Conservation (phyloP, 1,284 basidiomycete genomes). For the Cerioporus squamosus region DNA sequence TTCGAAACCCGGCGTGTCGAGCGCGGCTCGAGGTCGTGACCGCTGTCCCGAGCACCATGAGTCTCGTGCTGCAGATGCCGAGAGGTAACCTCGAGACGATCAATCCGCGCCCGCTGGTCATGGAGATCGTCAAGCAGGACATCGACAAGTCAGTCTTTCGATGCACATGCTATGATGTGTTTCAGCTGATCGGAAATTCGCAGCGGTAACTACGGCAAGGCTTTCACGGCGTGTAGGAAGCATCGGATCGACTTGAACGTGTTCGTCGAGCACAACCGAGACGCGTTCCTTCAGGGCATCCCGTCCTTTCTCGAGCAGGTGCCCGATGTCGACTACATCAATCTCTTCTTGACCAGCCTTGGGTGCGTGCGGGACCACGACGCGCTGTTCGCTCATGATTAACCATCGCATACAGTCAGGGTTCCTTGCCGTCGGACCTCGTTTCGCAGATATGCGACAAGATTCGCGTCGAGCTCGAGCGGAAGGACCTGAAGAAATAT, state of each 20-base stretch:
- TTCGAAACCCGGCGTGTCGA: slow-evolving; percentile 85
- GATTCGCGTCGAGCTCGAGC: slow-evolving; percentile 76
- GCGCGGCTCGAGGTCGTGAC: slow-evolving; percentile 84
- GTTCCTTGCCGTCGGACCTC: slow-evolving; percentile 55
- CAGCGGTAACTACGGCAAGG: slow-evolving; percentile 79
- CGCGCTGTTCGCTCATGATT: not conserved
- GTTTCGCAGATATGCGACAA: slow-evolving; percentile 82
- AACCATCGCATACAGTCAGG: slow-evolving; percentile 49
- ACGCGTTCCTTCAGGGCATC: slow-evolving; percentile 69
- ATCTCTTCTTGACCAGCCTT: slow-evolving; percentile 88
- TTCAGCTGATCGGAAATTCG: too few relatives aligned
- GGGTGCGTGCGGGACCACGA: slow-evolving; percentile 55
- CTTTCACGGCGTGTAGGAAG: slow-evolving; percentile 90
- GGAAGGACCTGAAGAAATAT: slow-evolving; percentile 76
- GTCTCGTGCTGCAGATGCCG: slow-evolving; percentile 95
- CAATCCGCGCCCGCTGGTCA: slow-evolving; percentile 89
- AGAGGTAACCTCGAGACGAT: slow-evolving; percentile 97
- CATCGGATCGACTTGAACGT: slow-evolving; percentile 93
- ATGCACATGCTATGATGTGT: too few relatives aligned
- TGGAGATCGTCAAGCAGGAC: slow-evolving; percentile 79
- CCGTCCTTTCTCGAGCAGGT: slow-evolving; percentile 83
- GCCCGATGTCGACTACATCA: slow-evolving; percentile 89
- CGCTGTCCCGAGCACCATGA: slow-evolving; percentile 87
- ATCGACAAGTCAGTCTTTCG: slow-evolving; percentile 62
- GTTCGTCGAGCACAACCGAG: slow-evolving; percentile 80